Evolutionary conservation across 345 rosid species (phyloP).

Genomic region (Combretum micranthum): DNA sequence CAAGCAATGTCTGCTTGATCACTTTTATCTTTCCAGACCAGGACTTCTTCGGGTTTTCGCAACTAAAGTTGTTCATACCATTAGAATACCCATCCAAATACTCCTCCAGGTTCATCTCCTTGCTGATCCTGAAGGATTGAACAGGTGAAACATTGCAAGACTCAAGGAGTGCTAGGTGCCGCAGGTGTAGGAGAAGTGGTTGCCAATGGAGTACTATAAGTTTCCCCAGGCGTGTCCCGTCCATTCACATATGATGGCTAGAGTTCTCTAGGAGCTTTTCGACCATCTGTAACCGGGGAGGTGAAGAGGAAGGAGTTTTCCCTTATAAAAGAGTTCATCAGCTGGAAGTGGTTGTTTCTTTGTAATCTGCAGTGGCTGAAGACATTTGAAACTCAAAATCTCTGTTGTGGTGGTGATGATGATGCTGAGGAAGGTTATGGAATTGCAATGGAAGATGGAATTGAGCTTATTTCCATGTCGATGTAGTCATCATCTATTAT

Average conservation of each 20-base stretch:
- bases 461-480: slow-evolving; percentile 75
- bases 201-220: slow-evolving; percentile 10
- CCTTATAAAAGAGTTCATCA: slow-evolving; percentile 20
- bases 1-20: slow-evolving; percentile 43
- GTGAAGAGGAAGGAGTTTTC: slow-evolving; percentile 22
- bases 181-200: slow-evolving; percentile 3
- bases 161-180: slow-evolving; percentile 61
- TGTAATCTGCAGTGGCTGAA: slow-evolving; percentile 4
- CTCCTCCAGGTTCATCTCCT: slow-evolving; percentile 63
- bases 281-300: slow-evolving; percentile 20
- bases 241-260: not conserved
- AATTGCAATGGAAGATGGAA: slow-evolving; percentile 29
- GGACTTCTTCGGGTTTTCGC: slow-evolving; percentile 41
- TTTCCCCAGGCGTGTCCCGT: not conserved
- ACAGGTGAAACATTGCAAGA: slow-evolving; percentile 74
- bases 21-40: slow-evolving; percentile 55
- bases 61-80: slow-evolving; percentile 12
- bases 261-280: slow-evolving; percentile 9
- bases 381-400: slow-evolving; percentile 24
- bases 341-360: slow-evolving; percentile 11
- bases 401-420: not conserved
- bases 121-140: slow-evolving; percentile 60
- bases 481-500: slow-evolving; percentile 69
- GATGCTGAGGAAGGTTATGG: slow-evolving; percentile 5
- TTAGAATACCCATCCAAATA: slow-evolving; percentile 36